phyloP scores from a whole-genome alignment of 108 stramenopile genomes.

The Cyclotella sp. region DNA sequence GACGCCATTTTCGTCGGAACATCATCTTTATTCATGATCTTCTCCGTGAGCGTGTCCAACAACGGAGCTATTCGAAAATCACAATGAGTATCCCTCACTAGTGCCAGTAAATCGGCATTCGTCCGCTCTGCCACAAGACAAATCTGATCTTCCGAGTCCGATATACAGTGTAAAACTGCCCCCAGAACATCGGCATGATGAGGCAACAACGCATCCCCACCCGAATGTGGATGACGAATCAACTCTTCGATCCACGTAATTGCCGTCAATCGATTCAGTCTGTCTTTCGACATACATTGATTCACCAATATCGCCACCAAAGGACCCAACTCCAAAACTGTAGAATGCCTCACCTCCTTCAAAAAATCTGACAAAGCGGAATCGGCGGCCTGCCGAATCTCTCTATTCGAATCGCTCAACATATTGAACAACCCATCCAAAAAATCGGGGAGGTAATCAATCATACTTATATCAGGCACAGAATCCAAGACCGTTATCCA shows the following conservation, averaged over 20 bases:
- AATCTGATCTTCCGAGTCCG: constrained; percentile 92
- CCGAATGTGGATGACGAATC: constrained; percentile 91
- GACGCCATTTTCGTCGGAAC: constrained; percentile 95
- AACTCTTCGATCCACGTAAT: constrained; percentile 95
- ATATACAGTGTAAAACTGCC: constrained; percentile 93
- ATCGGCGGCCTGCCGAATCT: constrained; percentile 94
- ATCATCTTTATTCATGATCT: constrained; percentile 86
- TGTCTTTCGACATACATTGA: constrained; percentile 94
- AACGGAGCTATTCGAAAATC: constrained; percentile 87
- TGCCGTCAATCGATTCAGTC: constrained; percentile 93
- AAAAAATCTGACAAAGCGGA: constrained; percentile 87
- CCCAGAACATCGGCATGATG: constrained; percentile 92
- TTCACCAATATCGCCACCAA: constrained; percentile 93
- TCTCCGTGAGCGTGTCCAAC: constrained; percentile 86
- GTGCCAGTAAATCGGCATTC: constrained; percentile 81
- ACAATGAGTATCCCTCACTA: constrained; percentile 79
- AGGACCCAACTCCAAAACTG: constrained; percentile 94
- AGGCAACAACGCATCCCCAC: constrained; percentile 89
- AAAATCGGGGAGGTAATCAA: constrained; percentile 96
- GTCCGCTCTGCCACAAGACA: constrained; percentile 90
- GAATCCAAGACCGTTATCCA: constrained; percentile 98
- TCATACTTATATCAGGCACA: constrained; percentile 95
- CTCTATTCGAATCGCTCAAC: constrained; percentile 95
- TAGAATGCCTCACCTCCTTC: constrained; percentile 88
- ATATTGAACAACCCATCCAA: constrained; percentile 97